A percentile compares a stretch with the other conserved stretches of the same genome.
These are phyloP conservation scores for Lentinula raphanica DNA, from an alignment of 768 basidiomycete species.

Conservation along the genomic window DNA sequence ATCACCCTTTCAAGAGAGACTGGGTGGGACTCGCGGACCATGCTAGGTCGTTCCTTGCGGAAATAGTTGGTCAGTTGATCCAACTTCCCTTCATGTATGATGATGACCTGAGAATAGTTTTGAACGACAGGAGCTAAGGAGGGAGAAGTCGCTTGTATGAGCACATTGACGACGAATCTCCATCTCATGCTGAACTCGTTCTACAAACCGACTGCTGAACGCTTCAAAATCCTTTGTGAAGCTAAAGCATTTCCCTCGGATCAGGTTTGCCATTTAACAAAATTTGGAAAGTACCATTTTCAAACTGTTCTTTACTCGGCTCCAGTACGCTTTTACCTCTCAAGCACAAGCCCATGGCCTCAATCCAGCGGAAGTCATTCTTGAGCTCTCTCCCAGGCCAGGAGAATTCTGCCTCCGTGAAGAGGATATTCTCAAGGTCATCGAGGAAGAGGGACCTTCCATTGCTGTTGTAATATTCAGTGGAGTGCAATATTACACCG, in stretches of 20 bases:
- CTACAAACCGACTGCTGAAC: slow-evolving; percentile 79
- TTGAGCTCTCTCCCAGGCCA: slow-evolving; percentile 73
- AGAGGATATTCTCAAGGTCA: slow-evolving; percentile 77
- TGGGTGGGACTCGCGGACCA: slow-evolving; percentile 79
- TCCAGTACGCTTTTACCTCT: slow-evolving; percentile 93
- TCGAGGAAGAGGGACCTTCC: slow-evolving; percentile 64
- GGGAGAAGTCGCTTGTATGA: slow-evolving; percentile 93
- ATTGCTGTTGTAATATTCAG: slow-evolving; percentile 92
- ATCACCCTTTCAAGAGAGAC: slow-evolving; percentile 76
- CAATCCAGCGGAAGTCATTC: slow-evolving; percentile 65
- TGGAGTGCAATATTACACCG: slow-evolving; percentile 96
- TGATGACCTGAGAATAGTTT: not conserved
- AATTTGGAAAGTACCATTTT: slow-evolving; percentile 7
- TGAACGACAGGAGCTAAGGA: slow-evolving; percentile 64
- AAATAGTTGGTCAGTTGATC: slow-evolving; percentile 65
- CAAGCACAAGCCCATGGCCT: slow-evolving; percentile 79
- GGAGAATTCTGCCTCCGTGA: slow-evolving; percentile 85
- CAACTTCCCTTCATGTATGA: not conserved
- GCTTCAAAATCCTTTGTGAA: slow-evolving; percentile 95
- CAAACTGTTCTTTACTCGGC: slow-evolving; percentile 4
- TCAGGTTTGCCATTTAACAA: slow-evolving; percentile 48
- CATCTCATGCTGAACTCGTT: slow-evolving; percentile 94
- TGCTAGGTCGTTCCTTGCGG: slow-evolving; percentile 69
- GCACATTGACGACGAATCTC: slow-evolving; percentile 90
- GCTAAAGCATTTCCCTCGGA: slow-evolving; percentile 94